Conservation (phyloP, 805 yeast genomes). For the Ogataea naganishii region DNA sequence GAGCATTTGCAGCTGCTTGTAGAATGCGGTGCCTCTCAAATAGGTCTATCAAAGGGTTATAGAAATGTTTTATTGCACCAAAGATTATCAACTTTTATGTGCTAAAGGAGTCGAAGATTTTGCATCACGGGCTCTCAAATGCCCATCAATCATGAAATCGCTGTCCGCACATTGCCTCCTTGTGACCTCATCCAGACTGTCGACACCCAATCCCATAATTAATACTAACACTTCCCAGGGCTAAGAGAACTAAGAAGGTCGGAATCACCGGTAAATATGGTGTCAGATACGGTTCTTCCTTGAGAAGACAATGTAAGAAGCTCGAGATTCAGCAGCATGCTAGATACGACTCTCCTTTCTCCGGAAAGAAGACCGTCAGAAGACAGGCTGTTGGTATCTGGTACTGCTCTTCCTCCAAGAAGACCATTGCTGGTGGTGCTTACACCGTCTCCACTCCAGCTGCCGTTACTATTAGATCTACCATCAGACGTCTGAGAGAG, state of each 20-base stretch:
- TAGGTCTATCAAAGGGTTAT: too few relatives aligned
- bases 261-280: constrained; percentile 99
- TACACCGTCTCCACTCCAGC: constrained; percentile 99
- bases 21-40: too few relatives aligned
- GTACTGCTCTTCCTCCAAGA: constrained; percentile 90
- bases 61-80: too few relatives aligned
- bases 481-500: constrained; percentile 99
- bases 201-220: too few relatives aligned
- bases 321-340: constrained; percentile 98
- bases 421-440: constrained; percentile 99
- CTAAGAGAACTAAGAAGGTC: constrained; percentile 99
- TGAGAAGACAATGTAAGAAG: constrained; percentile 99
- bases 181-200: too few relatives aligned
- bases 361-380: constrained; percentile 98
- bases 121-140: too few relatives aligned
- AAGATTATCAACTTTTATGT: too few relatives aligned
- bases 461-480: constrained; percentile 99
- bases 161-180: too few relatives aligned
- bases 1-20: too few relatives aligned
- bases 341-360: constrained; percentile 98
- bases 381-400: constrained; percentile 99
- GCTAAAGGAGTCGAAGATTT: too few relatives aligned
- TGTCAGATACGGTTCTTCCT: constrained; percentile 99
- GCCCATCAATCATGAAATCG: too few relatives aligned
- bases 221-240: constrained; percentile 62